Percentiles rank a stretch among this genome's conserved stretches.
Evolutionary conservation across 148 eudicot species (phyloP).

Genomic region (Agrostemma githago): DNA sequence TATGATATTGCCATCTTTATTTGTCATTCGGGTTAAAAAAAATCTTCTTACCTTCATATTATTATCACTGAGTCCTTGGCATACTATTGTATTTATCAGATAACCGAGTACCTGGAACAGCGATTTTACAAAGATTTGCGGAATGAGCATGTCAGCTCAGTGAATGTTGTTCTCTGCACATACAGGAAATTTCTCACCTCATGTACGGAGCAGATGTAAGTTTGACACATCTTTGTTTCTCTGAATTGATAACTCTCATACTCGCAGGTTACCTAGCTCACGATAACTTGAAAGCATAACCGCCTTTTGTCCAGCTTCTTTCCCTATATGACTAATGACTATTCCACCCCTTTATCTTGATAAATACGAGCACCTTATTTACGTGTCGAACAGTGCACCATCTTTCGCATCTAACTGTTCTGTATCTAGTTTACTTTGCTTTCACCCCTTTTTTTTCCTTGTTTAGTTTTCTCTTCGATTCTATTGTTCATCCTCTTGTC

Average conservation of each 20-base stretch:
- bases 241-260: neutral
- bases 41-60: neutral
- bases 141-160: slow-evolving; percentile 63
- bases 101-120: slow-evolving; percentile 68
- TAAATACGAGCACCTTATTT: neutral
- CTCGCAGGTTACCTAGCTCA: neutral
- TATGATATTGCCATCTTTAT: neutral
- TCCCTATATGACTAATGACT: neutral
- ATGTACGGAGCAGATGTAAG: slow-evolving; percentile 97
- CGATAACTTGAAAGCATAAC: neutral
- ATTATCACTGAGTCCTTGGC: neutral
- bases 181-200: slow-evolving; percentile 71
- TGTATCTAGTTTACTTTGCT: too few relatives aligned
- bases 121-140: slow-evolving; percentile 86
- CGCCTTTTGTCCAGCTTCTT: neutral
- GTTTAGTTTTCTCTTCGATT: neutral
- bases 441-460: neutral
- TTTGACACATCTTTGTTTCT: slow-evolving; percentile 23
- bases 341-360: neutral
- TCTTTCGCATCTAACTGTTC: neutral
- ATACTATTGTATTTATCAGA: slow-evolving; percentile 36
- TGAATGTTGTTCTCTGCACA: slow-evolving; percentile 56
- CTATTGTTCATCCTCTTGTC: neutral
- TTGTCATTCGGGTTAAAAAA: neutral
- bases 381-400: neutral